These are phyloP conservation scores for Schizosaccharomyces lindneri DNA, from an alignment of 805 yeast species.

Conservation along the genomic window DNA sequence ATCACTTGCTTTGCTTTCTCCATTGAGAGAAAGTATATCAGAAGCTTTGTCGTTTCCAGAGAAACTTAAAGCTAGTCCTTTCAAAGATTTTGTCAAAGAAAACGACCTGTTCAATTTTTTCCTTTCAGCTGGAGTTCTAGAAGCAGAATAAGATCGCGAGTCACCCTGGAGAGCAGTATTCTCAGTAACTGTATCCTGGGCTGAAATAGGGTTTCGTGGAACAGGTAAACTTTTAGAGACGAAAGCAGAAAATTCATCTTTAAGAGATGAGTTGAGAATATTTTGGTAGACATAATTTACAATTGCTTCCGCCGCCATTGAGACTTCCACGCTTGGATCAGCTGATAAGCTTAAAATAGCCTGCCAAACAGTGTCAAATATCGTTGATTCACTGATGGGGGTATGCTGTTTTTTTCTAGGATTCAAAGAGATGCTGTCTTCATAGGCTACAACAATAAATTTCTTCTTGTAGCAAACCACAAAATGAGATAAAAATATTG, in stretches of 20 bases:
- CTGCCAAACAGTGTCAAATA: constrained; percentile 72
- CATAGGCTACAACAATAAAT: constrained; percentile 65
- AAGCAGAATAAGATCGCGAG: constrained; percentile 1
- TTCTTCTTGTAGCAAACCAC: constrained; percentile 44
- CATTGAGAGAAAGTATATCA: background rate
- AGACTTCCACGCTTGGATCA: constrained; percentile 72
- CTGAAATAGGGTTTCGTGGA: background rate
- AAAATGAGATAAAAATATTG: constrained; percentile 50
- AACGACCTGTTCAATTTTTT: constrained; percentile 9
- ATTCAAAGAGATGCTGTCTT: constrained; percentile 27
- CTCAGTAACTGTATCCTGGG: background rate
- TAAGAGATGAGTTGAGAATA: constrained; percentile 39
- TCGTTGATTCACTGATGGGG: constrained; percentile 16
- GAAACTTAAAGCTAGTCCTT: constrained; percentile 9
- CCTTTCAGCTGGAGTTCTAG: background rate
- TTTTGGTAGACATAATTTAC: constrained; percentile 47
- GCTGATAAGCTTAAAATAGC: constrained; percentile 53
- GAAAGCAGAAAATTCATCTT: constrained; percentile 31
- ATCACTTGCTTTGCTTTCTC: background rate
- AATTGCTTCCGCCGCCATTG: constrained; percentile 41
- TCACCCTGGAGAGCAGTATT: background rate
- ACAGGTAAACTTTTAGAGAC: constrained; percentile 3
- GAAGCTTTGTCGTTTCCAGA: background rate
- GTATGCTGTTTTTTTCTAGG: background rate
- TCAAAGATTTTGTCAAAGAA: constrained; percentile 10